Conservation (phyloP, 345 rosid species). For the Aethionema arabicum region DNA sequence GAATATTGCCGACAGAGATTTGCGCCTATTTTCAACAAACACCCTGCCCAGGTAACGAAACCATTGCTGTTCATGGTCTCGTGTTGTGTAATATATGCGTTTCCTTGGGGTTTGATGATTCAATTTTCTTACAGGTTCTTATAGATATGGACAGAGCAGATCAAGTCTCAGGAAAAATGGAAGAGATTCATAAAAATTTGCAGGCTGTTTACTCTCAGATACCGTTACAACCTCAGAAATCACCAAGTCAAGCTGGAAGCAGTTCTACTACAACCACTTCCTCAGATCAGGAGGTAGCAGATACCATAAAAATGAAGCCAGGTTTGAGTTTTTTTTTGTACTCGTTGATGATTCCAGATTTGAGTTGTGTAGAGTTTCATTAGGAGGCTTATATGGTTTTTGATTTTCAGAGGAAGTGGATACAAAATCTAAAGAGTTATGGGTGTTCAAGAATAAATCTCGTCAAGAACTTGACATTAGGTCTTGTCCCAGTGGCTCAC, state of each 20-base stretch:
- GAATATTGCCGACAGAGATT: slow-evolving; percentile 84
- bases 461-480: slow-evolving; percentile 24
- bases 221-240: slow-evolving; percentile 37
- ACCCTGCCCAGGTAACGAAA: slow-evolving; percentile 60
- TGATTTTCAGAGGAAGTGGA: slow-evolving; percentile 30
- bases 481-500: slow-evolving; percentile 27
- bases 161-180: slow-evolving; percentile 54
- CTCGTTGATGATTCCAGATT: background rate
- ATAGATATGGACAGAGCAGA: slow-evolving; percentile 84
- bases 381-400: background rate
- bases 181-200: slow-evolving; percentile 51
- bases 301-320: slow-evolving; percentile 39
- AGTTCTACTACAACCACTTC: slow-evolving; percentile 19
- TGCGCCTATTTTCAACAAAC: slow-evolving; percentile 55
- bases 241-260: slow-evolving; percentile 22
- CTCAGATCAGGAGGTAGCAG: slow-evolving; percentile 28
- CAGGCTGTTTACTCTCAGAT: slow-evolving; percentile 64
- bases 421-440: slow-evolving; percentile 31
- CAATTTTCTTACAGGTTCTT: slow-evolving; percentile 49
- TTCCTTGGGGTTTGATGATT: slow-evolving; percentile 28
- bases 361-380: background rate
- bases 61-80: background rate
- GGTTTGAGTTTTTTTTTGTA: slow-evolving; percentile 6
- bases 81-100: background rate
- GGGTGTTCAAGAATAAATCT: slow-evolving; percentile 30